These are phyloP conservation scores for Fraxinus platypoda DNA, from an alignment of 305 asterid genomes.

Conservation along the genomic window DNA sequence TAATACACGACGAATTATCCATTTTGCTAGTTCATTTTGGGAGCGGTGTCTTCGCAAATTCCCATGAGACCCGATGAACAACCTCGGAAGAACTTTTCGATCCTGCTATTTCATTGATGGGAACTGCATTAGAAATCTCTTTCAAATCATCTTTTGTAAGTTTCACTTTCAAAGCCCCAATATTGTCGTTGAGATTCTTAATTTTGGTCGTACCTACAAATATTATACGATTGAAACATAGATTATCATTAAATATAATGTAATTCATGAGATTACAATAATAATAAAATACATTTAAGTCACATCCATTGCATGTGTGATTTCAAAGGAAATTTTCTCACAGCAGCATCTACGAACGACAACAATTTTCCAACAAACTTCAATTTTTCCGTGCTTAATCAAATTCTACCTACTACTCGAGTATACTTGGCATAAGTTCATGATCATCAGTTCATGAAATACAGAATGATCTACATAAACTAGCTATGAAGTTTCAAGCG, in stretches of 20 bases:
- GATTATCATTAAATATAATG: no score
- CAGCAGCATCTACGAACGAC: neutral
- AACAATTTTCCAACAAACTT: neutral
- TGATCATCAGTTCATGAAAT: no score
- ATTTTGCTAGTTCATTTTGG: constrained; percentile 6
- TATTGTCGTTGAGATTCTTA: no score
- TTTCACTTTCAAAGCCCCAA: neutral
- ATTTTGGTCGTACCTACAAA: constrained; percentile 45
- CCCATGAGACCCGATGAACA: constrained; percentile 29
- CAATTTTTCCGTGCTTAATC: neutral
- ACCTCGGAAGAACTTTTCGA: constrained; percentile 18
- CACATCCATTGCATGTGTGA: neutral
- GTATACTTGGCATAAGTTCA: no score
- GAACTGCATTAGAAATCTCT: constrained; percentile 41
- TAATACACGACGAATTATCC: neutral
- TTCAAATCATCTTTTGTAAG: neutral
- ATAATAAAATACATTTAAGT: neutral
- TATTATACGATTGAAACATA: neutral
- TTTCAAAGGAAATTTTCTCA: neutral
- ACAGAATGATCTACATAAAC: no score
- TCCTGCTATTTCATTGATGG: constrained; percentile 44
- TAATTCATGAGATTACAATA: neutral
- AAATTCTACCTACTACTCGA: neutral
- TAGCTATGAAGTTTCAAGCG: no score
- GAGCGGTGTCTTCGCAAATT: constrained; percentile 42